Conservation (phyloP, 371 early-diverging fungal genomes). For the Mucor saturninus region DNA sequence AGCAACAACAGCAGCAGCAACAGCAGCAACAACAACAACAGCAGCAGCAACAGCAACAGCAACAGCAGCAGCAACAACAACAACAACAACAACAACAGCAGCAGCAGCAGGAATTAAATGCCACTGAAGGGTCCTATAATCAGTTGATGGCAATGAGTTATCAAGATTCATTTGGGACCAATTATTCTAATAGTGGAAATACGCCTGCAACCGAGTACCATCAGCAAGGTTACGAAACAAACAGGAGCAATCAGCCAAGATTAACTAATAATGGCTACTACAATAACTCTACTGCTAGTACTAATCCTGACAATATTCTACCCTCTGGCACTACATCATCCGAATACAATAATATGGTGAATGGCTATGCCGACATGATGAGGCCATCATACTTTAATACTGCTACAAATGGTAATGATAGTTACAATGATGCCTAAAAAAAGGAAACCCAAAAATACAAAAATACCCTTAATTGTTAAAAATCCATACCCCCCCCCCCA, state of each 20-base stretch:
- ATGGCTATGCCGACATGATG: slow-evolving; percentile 4
- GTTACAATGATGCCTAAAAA: neutral
- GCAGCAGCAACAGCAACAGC: neutral
- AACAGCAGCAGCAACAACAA: neutral
- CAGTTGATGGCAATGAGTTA: slow-evolving; percentile 9
- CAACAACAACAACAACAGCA: neutral
- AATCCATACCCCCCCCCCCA: neutral
- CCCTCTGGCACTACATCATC: neutral
- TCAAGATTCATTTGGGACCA: slow-evolving; percentile 11
- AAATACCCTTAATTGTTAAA: neutral
- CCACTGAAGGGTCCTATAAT: slow-evolving; percentile 1
- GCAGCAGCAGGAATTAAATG: neutral
- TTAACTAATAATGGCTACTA: neutral
- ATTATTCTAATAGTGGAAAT: slow-evolving; percentile 3
- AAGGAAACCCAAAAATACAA: neutral
- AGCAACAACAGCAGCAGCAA: neutral
- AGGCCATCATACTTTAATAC: slow-evolving; percentile 5
- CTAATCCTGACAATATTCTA: neutral
- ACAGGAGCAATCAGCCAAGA: neutral
- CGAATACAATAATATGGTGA: slow-evolving; percentile 3
- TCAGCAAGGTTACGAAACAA: neutral
- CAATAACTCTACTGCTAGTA: slow-evolving; percentile 1
- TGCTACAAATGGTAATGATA: slow-evolving; percentile 2
- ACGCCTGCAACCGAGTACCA: neutral
- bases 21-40: neutral